Conservation (phyloP, 305 asterid species). For the Fraxinus velutina region DNA sequence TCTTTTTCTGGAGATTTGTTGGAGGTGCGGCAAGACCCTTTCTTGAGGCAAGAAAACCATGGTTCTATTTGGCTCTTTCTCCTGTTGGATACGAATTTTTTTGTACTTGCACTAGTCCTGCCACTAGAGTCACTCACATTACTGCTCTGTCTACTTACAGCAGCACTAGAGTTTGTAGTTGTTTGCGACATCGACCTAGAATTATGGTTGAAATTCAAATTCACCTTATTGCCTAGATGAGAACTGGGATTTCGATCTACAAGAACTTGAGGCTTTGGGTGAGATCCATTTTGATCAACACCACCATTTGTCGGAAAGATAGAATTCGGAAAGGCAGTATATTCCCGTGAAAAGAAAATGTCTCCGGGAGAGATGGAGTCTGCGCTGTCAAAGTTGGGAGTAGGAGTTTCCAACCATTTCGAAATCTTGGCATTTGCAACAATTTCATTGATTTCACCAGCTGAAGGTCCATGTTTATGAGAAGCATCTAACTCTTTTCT, state of each 20-base stretch:
- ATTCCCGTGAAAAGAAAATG: conserved; percentile 55
- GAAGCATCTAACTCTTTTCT: conserved; percentile 29
- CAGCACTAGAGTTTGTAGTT: conserved; percentile 31
- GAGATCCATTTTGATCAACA: conserved; percentile 20
- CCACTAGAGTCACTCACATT: conserved; percentile 50
- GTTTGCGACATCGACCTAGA: conserved; percentile 29
- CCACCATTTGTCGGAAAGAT: conserved; percentile 21
- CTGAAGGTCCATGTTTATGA: conserved; percentile 41
- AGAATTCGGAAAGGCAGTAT: conserved; percentile 24
- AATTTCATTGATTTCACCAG: conserved; percentile 72
- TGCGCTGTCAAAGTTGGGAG: conserved; percentile 39
- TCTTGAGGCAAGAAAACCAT: conserved; percentile 73
- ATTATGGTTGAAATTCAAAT: conserved; percentile 24
- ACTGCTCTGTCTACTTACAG: conserved; percentile 59
- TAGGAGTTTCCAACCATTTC: conserved; percentile 19
- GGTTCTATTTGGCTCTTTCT: conserved; percentile 47
- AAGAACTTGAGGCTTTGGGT: conserved; percentile 40
- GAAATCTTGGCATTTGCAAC: conserved; percentile 54
- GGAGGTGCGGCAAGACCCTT: conserved; percentile 57
- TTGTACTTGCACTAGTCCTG: conserved; percentile 50
- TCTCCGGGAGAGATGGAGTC: conserved; percentile 61
- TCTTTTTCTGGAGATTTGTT: conserved; percentile 58
- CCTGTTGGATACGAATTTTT: conserved; percentile 52
- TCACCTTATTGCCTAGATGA: conserved; percentile 23
- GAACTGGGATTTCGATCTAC: conserved; percentile 22